Base-by-base conservation (phyloP, 148 eudicot genomes). In the Oxyria digyna region DNA sequence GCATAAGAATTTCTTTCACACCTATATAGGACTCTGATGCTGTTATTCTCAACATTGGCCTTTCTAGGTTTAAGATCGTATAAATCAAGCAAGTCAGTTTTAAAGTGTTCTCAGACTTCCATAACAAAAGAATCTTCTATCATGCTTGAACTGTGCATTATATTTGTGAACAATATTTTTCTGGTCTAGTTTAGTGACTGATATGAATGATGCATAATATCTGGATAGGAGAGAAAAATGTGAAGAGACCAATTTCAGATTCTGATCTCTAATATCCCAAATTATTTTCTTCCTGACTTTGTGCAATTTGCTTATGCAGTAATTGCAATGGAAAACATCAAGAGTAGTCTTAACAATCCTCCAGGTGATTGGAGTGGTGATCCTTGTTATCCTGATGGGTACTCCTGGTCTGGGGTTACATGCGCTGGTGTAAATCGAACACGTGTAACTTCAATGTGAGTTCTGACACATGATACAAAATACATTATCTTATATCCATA, bases 291-390 rank as follows among this genome's bases (percentile, higher is more conserved):
- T 43, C 20, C 72, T 18, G 21, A 8, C 13, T 3, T 18, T 15
- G 35, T 55, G 21, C 14, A 40, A 57, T 78, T 74, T 80, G 13
- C 72, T 77, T 55, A 67, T 73, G 59, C 82, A 94, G 97, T 83
- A 23, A 75, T 81, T 78, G 85, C 84, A 67, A 73, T 94, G 85
- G 81, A 76, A 74, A 71, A 48, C 26, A 37, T 91, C 45, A 94
- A 85, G 78, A 42, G 67, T 17, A 76, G 81, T 57, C 77, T 91
- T 55, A 64, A 64, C 67, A 82, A 88, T 67, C 80, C 85, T 78
- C 99, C 99, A 67, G 57, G 72, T 33, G 99, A 94, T 77, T 94
- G 99, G 99, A 80, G 71, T 75, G 99, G 97, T 66, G 97, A 94
- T 78, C 99, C 99, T 71, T 94, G 99, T 91, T 85, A 82, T 67